Evolutionary conservation across 345 rosid species (phyloP), one percentile per base, ranked within the genome.

Genomic region (Eucalyptus cloeziana): DNA sequence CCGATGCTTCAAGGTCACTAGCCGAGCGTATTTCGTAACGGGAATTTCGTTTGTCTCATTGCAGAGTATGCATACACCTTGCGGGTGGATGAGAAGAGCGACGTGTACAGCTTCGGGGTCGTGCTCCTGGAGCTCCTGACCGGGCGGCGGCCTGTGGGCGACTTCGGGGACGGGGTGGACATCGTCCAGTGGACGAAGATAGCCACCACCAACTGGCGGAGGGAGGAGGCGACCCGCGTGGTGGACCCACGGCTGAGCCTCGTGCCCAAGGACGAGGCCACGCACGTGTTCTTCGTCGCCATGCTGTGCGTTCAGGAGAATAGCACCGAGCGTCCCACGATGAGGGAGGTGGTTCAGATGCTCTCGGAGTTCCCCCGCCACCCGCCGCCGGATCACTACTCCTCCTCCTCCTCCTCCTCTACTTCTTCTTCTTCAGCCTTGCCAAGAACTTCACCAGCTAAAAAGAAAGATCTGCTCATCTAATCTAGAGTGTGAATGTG

Each of bases 331-430:
- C 93, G 96, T 14, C 98, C 98, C 45, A 92, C 93, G 14, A 95
- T 94, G 98, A 94, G 96, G 90, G 98, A 96, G 85, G 96, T 95
- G 7, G 95, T 95, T 56, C 96, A 96, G 87, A 96, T 96, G 96
- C 93, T 96, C 33, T 89, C 95, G 3, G 95, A 94, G 71, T 92
- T 92, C 85, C 91, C 91, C 33, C 92, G 89, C 11, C 90, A 87
- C 54, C 87, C 91, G 2, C 92, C 91, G 0, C 87, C 91, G 0
- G 50, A 85, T 30, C 91, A 86, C 76, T 88, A 89, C 79, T 85
- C 94, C 3, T 92, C 94, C 76, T 89, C 94, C 33, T 90, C 94
- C 4, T 87, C 47, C 7, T 40, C 30, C 2, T 50, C 64, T 7
- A 43, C 25, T 33, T 10, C 44, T 86, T 51, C 87, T 51, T 86